Conservation (phyloP, 148 eudicot species). For the Gaultheria prostrata region DNA sequence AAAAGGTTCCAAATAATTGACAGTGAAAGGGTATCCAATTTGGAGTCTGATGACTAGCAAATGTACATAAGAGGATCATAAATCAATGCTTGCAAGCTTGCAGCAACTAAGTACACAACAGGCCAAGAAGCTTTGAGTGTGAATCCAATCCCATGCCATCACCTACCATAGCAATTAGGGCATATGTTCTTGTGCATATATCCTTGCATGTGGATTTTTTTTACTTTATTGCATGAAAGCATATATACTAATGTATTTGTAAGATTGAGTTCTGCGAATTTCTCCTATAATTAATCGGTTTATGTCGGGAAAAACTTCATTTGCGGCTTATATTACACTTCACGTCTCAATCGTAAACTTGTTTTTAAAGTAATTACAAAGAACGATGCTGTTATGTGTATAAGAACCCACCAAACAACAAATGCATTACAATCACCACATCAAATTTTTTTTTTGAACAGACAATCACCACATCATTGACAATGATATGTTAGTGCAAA, state of each 20-base stretch:
- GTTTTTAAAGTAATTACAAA: neutral
- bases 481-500: neutral
- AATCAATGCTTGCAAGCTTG: constrained; percentile 28
- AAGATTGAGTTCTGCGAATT: neutral
- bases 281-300: neutral
- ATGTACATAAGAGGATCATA: neutral
- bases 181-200: neutral
- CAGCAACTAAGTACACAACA: constrained; percentile 19
- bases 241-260: neutral
- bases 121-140: neutral
- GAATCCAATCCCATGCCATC: constrained; percentile 7
- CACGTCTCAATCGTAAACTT: neutral
- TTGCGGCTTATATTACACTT: neutral
- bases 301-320: neutral
- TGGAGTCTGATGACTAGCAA: neutral
- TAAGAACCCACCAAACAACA: neutral
- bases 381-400: neutral
- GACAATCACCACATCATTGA: neutral
- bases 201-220: neutral
- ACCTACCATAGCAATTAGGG: neutral
- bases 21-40: neutral
- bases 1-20: neutral
- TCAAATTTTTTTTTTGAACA: no score
- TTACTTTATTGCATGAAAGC: neutral
- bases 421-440: neutral